phyloP scores from a whole-genome alignment of 1,139 yeast species.

The Saccharomycopsis phalli region DNA sequence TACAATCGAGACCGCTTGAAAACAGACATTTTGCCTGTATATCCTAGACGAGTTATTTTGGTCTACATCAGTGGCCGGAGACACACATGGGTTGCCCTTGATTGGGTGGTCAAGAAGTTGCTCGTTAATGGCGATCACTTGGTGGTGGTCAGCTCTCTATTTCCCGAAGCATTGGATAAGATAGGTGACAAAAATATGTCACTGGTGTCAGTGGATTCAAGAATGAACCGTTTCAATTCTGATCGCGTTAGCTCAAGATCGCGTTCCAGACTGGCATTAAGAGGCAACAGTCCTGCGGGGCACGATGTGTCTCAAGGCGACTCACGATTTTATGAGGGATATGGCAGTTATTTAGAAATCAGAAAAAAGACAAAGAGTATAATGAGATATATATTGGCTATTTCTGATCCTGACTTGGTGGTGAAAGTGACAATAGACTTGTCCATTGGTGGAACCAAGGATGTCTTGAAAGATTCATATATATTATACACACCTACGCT shows the following conservation, averaged over 20 bases:
- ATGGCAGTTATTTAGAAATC: constrained; percentile 21
- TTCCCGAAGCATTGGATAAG: constrained; percentile 24
- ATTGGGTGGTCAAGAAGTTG: constrained; percentile 48
- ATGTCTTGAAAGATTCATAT: constrained; percentile 51
- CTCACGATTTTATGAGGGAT: constrained; percentile 20
- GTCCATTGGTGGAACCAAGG: constrained; percentile 50
- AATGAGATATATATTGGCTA: constrained; percentile 42
- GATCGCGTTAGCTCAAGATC: constrained; percentile 1
- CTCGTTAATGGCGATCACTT: constrained; percentile 57
- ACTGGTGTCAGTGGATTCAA: not conserved
- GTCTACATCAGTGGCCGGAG: constrained; percentile 61
- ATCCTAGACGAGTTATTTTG: constrained; percentile 47
- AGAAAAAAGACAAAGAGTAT: constrained; percentile 33
- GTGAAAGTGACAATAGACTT: constrained; percentile 56
- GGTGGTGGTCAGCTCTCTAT: constrained; percentile 41
- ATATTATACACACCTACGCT: constrained; percentile 56
- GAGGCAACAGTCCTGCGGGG: not conserved
- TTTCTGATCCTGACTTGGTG: constrained; percentile 37
- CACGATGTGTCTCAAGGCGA: not conserved
- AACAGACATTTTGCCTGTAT: constrained; percentile 31
- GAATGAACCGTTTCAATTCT: not conserved
- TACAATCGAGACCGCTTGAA: constrained; percentile 16
- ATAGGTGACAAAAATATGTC: not conserved
- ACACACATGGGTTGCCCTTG: constrained; percentile 77
- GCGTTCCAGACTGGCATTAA: constrained; percentile 2